phyloP scores from a whole-genome alignment of 331 rosid species.

The Saraca asoca region DNA sequence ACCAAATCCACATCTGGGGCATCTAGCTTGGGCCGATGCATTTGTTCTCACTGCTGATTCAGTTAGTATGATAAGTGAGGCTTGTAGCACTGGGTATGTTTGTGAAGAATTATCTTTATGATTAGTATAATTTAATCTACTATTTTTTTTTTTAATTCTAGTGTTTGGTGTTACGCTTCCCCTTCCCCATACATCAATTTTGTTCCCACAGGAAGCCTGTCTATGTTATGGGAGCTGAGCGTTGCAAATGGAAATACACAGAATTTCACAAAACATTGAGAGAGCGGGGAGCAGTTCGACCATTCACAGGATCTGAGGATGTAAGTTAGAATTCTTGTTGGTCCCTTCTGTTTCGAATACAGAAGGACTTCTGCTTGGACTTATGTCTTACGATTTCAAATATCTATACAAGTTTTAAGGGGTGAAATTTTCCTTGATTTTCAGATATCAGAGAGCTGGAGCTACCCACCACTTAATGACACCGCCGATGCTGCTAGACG shows the following conservation, averaged over 20 bases:
- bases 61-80: constrained; percentile 88
- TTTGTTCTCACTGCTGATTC: constrained; percentile 95
- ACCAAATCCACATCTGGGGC: constrained; percentile 85
- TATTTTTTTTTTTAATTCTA: not conserved
- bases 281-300: constrained; percentile 71
- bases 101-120: constrained; percentile 28
- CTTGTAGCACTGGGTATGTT: constrained; percentile 95
- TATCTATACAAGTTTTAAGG: no score
- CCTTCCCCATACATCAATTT: no score
- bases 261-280: constrained; percentile 71
- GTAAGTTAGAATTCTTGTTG: constrained; percentile 47
- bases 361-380: constrained; percentile 3
- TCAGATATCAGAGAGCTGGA: constrained; percentile 74
- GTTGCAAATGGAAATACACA: constrained; percentile 79
- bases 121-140: constrained; percentile 18
- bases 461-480: constrained; percentile 89
- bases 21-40: constrained; percentile 94
- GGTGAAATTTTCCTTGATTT: not conserved
- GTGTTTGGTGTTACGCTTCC: no score
- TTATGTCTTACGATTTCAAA: no score
- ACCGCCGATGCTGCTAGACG: constrained; percentile 77
- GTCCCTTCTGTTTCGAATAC: not conserved
- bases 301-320: constrained; percentile 93
- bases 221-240: constrained; percentile 73
- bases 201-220: constrained; percentile 76